Evolutionary conservation across 2,329 filamentous ascomycete genomes (phyloP).

Genomic region (Colletotrichum sp.): DNA sequence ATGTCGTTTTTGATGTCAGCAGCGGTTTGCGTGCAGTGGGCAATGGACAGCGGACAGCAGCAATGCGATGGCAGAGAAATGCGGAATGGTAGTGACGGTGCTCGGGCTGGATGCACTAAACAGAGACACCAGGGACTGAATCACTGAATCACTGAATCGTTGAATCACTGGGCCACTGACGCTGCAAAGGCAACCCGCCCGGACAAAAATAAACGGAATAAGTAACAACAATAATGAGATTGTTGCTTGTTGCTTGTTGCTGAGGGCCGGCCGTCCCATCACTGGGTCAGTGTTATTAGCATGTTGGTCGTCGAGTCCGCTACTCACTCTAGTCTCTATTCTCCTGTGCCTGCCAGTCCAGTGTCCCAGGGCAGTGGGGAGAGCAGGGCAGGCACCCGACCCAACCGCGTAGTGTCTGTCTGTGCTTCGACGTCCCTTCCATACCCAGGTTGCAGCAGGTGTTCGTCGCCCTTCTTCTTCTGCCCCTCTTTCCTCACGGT

Average conservation of each 20-base stretch:
- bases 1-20: background rate
- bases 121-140: background rate
- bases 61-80: background rate
- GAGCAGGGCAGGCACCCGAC: background rate
- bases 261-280: background rate
- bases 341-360: background rate
- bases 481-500: background rate
- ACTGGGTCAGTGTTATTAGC: background rate
- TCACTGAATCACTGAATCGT: background rate
- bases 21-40: background rate
- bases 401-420: background rate
- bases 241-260: background rate
- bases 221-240: background rate
- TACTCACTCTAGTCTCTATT: too few species aligned
- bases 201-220: background rate
- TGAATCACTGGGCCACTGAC: background rate
- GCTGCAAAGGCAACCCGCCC: background rate
- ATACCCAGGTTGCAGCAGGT: background rate
- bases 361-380: background rate
- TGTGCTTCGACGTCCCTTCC: background rate
- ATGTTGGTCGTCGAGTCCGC: too few species aligned
- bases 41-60: background rate
- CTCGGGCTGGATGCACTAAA: background rate
- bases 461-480: background rate
- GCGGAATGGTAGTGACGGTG: background rate